phyloP scores from a whole-genome alignment of 768 basidiomycete species.

The Saitozyma sp. region DNA sequence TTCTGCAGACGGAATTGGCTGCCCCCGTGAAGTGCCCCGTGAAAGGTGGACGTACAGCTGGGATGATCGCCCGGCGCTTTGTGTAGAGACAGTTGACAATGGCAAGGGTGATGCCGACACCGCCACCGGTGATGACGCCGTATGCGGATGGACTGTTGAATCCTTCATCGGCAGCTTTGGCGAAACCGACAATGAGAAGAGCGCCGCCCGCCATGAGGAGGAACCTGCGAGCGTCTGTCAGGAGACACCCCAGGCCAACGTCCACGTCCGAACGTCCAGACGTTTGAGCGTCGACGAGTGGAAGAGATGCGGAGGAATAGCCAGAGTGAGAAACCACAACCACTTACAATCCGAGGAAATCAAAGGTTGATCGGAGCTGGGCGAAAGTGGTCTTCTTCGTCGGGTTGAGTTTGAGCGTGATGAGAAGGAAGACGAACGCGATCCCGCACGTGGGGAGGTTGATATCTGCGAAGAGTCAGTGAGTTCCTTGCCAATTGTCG shows the following conservation, averaged over 20 bases:
- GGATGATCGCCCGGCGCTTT: conserved; percentile 53
- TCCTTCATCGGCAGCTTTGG: conserved; percentile 49
- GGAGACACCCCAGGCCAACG: no score
- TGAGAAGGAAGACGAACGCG: conserved; percentile 49
- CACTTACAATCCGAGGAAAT: conserved; percentile 53
- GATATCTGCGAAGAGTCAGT: conserved; percentile 48
- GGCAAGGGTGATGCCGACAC: conserved; percentile 16
- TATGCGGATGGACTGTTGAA: conserved; percentile 46
- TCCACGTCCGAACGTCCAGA: no score
- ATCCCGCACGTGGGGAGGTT: conserved; percentile 51
- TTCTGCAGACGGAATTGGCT: not conserved
- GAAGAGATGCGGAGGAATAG: not conserved
- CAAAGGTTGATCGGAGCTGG: conserved; percentile 47
- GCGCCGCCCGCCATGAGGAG: conserved; percentile 51
- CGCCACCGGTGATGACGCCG: conserved; percentile 50
- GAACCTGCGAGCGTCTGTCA: conserved; percentile 25
- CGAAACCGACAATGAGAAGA: conserved; percentile 53
- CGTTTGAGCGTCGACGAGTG: no score
- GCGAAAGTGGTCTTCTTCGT: conserved; percentile 22
- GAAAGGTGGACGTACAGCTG: conserved; percentile 37
- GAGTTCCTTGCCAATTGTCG: conserved; percentile 25
- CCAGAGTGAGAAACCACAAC: conserved; percentile 4
- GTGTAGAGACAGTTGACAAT: conserved; percentile 47
- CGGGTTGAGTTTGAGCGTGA: conserved; percentile 53
- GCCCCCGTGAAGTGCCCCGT: not conserved